phyloP scores from a whole-genome alignment of 2,329 filamentous ascomycete species.

The Cladophialophora bantiana region DNA sequence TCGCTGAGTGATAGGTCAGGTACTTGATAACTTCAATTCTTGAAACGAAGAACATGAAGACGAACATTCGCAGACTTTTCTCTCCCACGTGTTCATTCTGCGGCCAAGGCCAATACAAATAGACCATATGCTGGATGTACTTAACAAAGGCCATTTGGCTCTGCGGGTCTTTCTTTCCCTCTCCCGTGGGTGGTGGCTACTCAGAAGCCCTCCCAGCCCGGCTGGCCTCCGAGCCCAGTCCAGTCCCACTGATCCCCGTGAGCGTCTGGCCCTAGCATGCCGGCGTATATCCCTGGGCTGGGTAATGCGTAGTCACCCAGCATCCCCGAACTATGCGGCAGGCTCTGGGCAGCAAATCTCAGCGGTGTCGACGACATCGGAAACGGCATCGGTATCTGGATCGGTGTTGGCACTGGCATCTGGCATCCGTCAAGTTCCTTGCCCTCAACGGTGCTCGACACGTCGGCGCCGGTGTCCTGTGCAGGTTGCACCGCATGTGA shows the following conservation, averaged over 20 bases:
- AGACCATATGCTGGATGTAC: no score
- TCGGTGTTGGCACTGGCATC: not conserved
- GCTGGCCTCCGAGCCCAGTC: constrained; percentile 23
- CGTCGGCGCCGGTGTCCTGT: constrained; percentile 17
- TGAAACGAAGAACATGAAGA: not conserved
- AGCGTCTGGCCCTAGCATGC: not conserved
- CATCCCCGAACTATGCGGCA: constrained; percentile 25
- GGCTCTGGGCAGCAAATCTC: constrained; percentile 23
- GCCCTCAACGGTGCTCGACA: constrained; percentile 12
- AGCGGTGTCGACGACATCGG: constrained; percentile 18
- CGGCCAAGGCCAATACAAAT: no score
- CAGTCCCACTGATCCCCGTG: constrained; percentile 5
- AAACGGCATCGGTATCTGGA: no score
- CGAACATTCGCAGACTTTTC: not conserved
- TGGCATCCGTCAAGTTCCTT: constrained; percentile 31
- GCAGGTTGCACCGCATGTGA: constrained; percentile 24
- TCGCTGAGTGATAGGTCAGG: not conserved
- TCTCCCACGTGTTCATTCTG: not conserved
- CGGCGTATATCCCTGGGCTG: not conserved
- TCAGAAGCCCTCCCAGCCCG: constrained; percentile 29
- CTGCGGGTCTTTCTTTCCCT: no score
- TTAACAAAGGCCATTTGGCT: no score
- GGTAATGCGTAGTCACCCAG: constrained; percentile 11
- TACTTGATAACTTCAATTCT: not conserved
- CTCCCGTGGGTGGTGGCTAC: not conserved